Conservation (phyloP, 768 basidiomycete species). For the Exsudoporus frostii region DNA sequence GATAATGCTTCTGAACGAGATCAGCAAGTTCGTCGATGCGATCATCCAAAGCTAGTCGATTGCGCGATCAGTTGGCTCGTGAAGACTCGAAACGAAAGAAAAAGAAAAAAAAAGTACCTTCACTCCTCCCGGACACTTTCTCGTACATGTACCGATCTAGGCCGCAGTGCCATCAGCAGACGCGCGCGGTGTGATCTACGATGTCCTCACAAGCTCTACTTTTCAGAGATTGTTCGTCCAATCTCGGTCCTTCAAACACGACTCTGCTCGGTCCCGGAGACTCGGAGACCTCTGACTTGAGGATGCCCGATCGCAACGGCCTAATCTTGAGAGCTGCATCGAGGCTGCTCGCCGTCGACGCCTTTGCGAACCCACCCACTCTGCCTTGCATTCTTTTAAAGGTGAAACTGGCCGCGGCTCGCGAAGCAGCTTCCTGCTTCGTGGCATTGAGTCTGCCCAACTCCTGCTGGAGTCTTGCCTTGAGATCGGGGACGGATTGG, state of each 20-base stretch:
- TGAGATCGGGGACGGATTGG: conserved; percentile 43
- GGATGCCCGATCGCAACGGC: conserved; percentile 1
- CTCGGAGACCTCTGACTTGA: conserved; percentile 19
- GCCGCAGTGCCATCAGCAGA: neutral
- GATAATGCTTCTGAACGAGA: conserved; percentile 65
- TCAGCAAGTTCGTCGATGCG: conserved; percentile 85
- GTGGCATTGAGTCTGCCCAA: conserved; percentile 19
- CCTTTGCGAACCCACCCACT: neutral
- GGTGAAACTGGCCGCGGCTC: conserved; percentile 9
- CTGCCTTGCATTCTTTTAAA: conserved; percentile 15
- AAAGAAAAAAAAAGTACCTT: conserved; percentile 48
- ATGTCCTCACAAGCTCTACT: conserved; percentile 54
- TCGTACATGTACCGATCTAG: conserved; percentile 94
- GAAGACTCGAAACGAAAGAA: conserved; percentile 4
- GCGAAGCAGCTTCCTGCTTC: conserved; percentile 34
- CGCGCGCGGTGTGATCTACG: neutral
- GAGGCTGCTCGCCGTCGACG: conserved; percentile 1
- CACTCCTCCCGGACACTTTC: conserved; percentile 78
- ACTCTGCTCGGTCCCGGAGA: conserved; percentile 30
- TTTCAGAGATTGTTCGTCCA: conserved; percentile 33
- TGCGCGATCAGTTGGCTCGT: neutral
- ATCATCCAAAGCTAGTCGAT: conserved; percentile 67
- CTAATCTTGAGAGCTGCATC: conserved; percentile 15
- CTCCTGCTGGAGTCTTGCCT: conserved; percentile 44
- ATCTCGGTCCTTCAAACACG: conserved; percentile 28